phyloP scores from a whole-genome alignment of 352 stramenopile genomes.

The Halophytophthora batemanensis region DNA sequence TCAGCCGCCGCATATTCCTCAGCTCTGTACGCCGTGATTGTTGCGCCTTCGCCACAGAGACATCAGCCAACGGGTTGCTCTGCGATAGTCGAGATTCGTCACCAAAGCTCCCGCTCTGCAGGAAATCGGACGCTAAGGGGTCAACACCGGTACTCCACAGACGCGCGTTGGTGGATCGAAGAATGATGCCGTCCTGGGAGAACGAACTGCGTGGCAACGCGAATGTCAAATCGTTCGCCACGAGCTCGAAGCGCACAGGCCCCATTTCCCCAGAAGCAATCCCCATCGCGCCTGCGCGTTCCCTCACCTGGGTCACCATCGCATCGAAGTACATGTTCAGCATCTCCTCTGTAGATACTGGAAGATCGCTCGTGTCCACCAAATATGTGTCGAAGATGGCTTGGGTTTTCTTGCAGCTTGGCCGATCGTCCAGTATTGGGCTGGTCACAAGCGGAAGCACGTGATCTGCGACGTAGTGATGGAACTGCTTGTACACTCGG shows the following conservation, averaged over 20 bases:
- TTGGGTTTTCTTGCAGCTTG: slow-evolving; percentile 27
- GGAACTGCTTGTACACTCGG: slow-evolving; percentile 85
- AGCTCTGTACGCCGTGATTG: slow-evolving; percentile 64
- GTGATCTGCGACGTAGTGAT: slow-evolving; percentile 72
- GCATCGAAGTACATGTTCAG: slow-evolving; percentile 33
- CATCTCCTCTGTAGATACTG: slow-evolving; percentile 33
- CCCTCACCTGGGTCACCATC: slow-evolving; percentile 15
- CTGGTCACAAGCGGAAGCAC: slow-evolving; percentile 22
- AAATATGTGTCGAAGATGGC: slow-evolving; percentile 31
- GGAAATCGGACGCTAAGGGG: slow-evolving; percentile 60
- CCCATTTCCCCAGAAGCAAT: slow-evolving; percentile 10
- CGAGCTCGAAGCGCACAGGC: slow-evolving; percentile 49
- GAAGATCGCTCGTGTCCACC: slow-evolving; percentile 33
- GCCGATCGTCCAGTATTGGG: slow-evolving; percentile 26
- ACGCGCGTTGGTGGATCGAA: slow-evolving; percentile 70
- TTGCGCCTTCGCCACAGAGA: slow-evolving; percentile 46
- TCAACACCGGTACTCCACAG: slow-evolving; percentile 73
- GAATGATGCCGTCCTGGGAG: slow-evolving; percentile 66
- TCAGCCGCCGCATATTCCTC: slow-evolving; percentile 63
- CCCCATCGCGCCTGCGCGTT: slow-evolving; percentile 17
- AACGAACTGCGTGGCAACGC: slow-evolving; percentile 77
- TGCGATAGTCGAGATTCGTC: slow-evolving; percentile 53
- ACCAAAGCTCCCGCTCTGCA: slow-evolving; percentile 70
- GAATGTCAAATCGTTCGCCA: slow-evolving; percentile 82
- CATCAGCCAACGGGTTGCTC: slow-evolving; percentile 32